These are phyloP conservation scores for Ogataea sp. DNA, from an alignment of 805 yeast species.

Conservation along the genomic window DNA sequence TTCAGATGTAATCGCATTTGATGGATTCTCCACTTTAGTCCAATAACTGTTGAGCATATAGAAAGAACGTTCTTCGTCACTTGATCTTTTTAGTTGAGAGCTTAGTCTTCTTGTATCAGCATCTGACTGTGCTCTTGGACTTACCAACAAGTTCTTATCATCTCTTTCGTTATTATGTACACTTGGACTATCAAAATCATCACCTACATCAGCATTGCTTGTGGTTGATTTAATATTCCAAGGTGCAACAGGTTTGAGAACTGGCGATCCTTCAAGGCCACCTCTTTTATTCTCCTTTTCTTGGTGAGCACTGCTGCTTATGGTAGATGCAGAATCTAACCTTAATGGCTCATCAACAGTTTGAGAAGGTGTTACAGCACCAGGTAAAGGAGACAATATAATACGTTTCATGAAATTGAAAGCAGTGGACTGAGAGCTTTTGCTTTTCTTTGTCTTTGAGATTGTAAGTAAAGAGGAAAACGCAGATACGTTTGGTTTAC, in stretches of 20 bases:
- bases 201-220: too few species aligned
- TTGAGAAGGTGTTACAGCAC: constrained; percentile 11
- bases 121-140: too few species aligned
- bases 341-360: neutral
- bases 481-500: constrained; percentile 29
- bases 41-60: constrained; percentile 32
- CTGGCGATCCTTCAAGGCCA: too few species aligned
- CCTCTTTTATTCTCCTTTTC: neutral
- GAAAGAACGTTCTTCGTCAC: constrained; percentile 5
- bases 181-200: neutral
- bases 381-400: constrained; percentile 21
- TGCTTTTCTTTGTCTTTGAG: constrained; percentile 18
- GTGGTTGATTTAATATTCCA: neutral
- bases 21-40: constrained; percentile 71
- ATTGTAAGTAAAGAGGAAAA: constrained; percentile 29
- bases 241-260: neutral
- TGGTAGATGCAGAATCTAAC: neutral
- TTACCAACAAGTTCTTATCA: too few species aligned
- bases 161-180: neutral
- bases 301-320: too few species aligned
- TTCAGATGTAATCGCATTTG: constrained; percentile 51
- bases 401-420: constrained; percentile 24
- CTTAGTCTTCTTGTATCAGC: too few species aligned
- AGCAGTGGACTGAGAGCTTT: constrained; percentile 15
- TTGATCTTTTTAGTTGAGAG: neutral